Evolutionary conservation across 176 grass and related monocot genomes (phyloP).

Genomic region (Calamus simplicifolius): DNA sequence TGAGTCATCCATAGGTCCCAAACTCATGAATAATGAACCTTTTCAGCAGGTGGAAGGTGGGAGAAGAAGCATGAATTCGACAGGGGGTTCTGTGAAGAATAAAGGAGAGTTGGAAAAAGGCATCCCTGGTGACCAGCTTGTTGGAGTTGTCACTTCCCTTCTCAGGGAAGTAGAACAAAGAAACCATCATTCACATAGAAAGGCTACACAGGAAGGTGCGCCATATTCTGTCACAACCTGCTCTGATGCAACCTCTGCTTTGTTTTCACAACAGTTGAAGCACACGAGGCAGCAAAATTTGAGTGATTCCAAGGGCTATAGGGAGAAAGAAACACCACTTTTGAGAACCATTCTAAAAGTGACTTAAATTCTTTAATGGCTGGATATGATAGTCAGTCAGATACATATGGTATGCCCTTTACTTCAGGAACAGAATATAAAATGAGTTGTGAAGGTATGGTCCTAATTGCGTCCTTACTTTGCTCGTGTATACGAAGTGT

Average conservation of each 20-base stretch:
- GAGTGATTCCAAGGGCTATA: constrained; percentile 23
- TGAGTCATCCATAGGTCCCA: constrained; percentile 3
- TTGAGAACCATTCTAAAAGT: constrained; percentile 64
- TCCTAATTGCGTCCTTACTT: constrained; percentile 82
- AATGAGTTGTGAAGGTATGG: constrained; percentile 80
- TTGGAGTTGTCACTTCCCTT: constrained; percentile 71
- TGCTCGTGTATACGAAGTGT: constrained; percentile 95
- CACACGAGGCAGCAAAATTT: constrained; percentile 15
- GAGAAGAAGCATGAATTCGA: constrained; percentile 26
- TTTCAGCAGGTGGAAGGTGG: constrained; percentile 23
- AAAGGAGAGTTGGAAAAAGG: constrained; percentile 32
- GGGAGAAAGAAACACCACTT: constrained; percentile 29
- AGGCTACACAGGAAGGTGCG: constrained; percentile 9
- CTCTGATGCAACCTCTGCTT: constrained; percentile 19
- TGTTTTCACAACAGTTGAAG: constrained; percentile 19
- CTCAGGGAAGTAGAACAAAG: constrained; percentile 28
- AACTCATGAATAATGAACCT: constrained; percentile 15
- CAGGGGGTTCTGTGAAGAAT: constrained; percentile 20
- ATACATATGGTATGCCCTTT: constrained; percentile 61
- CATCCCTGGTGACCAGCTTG: constrained; percentile 38
- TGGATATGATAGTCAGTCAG: constrained; percentile 62
- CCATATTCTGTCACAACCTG: constrained; percentile 25
- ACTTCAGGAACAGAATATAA: constrained; percentile 43
- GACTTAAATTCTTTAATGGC: constrained; percentile 58
- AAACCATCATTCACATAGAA: constrained; percentile 1